A percentile compares a stretch with the other conserved stretches of the same genome.
Evolutionary conservation across 148 eudicot genomes (phyloP).

Genomic region (Chenopodium suecicum): DNA sequence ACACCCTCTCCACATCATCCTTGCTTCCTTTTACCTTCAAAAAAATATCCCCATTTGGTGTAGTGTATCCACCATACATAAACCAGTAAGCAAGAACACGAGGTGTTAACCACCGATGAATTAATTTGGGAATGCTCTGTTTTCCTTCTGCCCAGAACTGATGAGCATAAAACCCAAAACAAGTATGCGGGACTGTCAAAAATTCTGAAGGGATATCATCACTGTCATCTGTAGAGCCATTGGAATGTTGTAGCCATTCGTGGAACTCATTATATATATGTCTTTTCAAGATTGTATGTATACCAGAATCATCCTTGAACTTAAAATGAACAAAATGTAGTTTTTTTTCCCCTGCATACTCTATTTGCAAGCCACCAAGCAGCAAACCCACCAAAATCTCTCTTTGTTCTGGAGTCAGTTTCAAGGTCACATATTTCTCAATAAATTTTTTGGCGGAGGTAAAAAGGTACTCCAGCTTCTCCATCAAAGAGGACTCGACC

Average conservation of each 20-base stretch:
- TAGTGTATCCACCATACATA: constrained; percentile 75
- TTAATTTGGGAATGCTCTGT: constrained; percentile 62
- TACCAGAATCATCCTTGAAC: constrained; percentile 48
- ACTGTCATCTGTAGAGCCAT: constrained; percentile 28
- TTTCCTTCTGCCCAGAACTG: constrained; percentile 70
- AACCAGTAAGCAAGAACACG: constrained; percentile 97
- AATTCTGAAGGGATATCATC: constrained; percentile 54
- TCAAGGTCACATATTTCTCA: constrained; percentile 43
- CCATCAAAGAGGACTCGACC: constrained; percentile 56
- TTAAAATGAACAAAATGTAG: constrained; percentile 50
- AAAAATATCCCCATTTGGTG: constrained; percentile 74
- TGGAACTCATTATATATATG: constrained; percentile 60
- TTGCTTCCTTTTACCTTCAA: constrained; percentile 65
- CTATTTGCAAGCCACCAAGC: constrained; percentile 70
- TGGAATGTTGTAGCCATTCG: constrained; percentile 71
- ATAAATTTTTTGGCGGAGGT: constrained; percentile 43
- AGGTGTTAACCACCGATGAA: constrained; percentile 88
- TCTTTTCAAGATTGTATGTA: constrained; percentile 59
- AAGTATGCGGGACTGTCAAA: constrained; percentile 61
- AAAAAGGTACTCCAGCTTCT: constrained; percentile 47
- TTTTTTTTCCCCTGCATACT: constrained; percentile 43
- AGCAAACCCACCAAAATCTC: constrained; percentile 83
- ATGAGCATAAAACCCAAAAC: constrained; percentile 73
- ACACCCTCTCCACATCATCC: constrained; percentile 61
- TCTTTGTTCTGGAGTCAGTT: constrained; percentile 76